These are phyloP conservation scores for Calcarisporium arbuscula DNA, from an alignment of 2,329 filamentous ascomycete genomes.

Conservation along the genomic window DNA sequence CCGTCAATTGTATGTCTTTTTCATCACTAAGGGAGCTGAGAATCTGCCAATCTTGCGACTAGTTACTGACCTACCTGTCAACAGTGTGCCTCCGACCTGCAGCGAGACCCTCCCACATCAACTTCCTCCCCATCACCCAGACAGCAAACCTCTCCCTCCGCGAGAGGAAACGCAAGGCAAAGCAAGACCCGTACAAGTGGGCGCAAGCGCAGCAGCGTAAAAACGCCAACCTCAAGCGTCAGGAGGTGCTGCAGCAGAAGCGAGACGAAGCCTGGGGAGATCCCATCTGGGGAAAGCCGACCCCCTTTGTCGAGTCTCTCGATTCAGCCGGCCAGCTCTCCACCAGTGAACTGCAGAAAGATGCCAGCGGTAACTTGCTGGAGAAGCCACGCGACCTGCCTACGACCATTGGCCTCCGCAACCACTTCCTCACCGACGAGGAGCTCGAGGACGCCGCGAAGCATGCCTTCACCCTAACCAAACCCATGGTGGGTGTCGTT, in stretches of 20 bases:
- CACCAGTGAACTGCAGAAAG: constrained; percentile 27
- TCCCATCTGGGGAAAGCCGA: constrained; percentile 70
- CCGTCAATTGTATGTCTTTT: constrained; percentile 50
- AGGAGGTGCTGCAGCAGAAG: constrained; percentile 59
- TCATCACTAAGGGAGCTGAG: too few species aligned
- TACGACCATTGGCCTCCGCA: constrained; percentile 53
- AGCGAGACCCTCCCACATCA: constrained; percentile 36
- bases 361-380: constrained; percentile 35
- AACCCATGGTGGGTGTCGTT: constrained; percentile 40
- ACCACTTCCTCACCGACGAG: constrained; percentile 64
- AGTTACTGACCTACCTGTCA: constrained; percentile 17
- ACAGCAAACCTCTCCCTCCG: constrained; percentile 57
- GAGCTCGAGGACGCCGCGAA: constrained; percentile 63
- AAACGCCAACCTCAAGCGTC: constrained; percentile 72
- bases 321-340: constrained; percentile 53
- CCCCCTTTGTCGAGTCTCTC: constrained; percentile 79
- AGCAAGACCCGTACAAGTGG: constrained; percentile 75
- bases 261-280: constrained; percentile 64
- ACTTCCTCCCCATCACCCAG: constrained; percentile 54
- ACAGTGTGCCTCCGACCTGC: constrained; percentile 57
- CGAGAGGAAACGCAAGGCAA: constrained; percentile 58
- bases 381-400: constrained; percentile 35
- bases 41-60: too few species aligned
- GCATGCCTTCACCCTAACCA: constrained; percentile 62
- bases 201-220: constrained; percentile 79